Conservation (phyloP, 1,284 basidiomycete species). For the Apiotrichum domesticum region DNA sequence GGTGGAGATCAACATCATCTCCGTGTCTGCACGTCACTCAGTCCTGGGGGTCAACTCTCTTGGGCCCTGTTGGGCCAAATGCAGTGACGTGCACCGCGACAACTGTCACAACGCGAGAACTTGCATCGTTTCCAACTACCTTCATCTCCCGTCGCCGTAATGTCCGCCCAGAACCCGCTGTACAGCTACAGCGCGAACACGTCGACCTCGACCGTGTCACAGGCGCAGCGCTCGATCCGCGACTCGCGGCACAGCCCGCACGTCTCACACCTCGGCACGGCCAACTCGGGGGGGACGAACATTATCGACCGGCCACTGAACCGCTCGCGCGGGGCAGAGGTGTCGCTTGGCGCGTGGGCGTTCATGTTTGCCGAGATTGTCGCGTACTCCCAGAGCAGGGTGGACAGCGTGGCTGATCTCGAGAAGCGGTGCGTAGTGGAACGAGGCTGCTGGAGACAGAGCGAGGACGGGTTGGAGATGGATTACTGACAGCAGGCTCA, state of each 20-base stretch:
- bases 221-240: constrained; percentile 6
- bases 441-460: background rate
- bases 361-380: constrained; percentile 89
- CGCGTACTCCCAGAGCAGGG: constrained; percentile 90
- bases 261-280: background rate
- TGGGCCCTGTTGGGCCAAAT: too few relatives aligned
- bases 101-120: background rate
- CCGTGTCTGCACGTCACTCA: too few relatives aligned
- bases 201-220: constrained; percentile 10
- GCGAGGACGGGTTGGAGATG: too few relatives aligned
- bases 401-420: constrained; percentile 88
- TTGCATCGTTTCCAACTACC: background rate
- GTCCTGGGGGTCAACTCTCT: background rate
- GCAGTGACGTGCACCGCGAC: background rate
- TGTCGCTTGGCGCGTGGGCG: constrained; percentile 71
- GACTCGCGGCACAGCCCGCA: constrained; percentile 9
- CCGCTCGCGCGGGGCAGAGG: constrained; percentile 72
- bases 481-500: constrained; percentile 57
- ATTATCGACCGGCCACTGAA: constrained; percentile 78
- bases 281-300: background rate
- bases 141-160: background rate
- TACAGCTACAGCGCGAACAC: constrained; percentile 17
- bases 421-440: constrained; percentile 60
- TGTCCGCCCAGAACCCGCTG: constrained; percentile 3
- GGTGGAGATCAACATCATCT: too few relatives aligned